Evolutionary conservation across 2,329 filamentous ascomycete species (phyloP).

Genomic region (Phoma sp.): DNA sequence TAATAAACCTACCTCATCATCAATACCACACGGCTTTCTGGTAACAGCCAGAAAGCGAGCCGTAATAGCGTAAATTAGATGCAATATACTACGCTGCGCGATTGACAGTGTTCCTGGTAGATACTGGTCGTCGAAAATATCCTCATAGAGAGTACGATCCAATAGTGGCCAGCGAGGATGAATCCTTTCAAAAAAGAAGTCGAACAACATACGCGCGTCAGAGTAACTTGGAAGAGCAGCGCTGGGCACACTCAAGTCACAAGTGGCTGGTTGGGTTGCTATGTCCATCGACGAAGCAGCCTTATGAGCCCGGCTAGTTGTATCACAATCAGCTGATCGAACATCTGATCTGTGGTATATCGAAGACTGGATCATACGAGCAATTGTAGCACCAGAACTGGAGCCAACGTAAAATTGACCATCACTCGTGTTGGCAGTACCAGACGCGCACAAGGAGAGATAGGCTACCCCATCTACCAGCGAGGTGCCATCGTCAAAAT

Average conservation of each 20-base stretch:
- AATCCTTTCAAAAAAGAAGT: slow-evolving; percentile 34
- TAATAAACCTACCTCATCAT: slow-evolving; percentile 22
- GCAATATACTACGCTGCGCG: slow-evolving; percentile 29
- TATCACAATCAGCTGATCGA: slow-evolving; percentile 1
- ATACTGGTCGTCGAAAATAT: slow-evolving; percentile 29
- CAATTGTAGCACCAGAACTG: slow-evolving; percentile 37
- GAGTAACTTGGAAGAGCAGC: slow-evolving; percentile 18
- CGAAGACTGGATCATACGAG: slow-evolving; percentile 34
- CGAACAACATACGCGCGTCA: slow-evolving; percentile 29
- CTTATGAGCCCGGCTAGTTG: not conserved
- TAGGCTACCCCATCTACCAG: slow-evolving; percentile 37
- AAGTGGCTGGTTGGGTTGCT: not conserved
- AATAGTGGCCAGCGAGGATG: slow-evolving; percentile 37
- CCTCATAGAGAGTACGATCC: slow-evolving; percentile 31
- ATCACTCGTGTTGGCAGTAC: slow-evolving; percentile 28
- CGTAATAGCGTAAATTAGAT: slow-evolving; percentile 37
- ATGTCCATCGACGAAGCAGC: too few species aligned
- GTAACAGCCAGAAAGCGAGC: slow-evolving; percentile 35
- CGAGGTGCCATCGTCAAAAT: slow-evolving; percentile 30
- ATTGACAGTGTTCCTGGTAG: slow-evolving; percentile 25
- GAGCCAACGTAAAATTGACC: slow-evolving; percentile 38
- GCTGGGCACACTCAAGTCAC: not conserved
- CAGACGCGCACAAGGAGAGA: slow-evolving; percentile 35
- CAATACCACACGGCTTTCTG: slow-evolving; percentile 31
- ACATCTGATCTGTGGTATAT: slow-evolving; percentile 25